Conservation (phyloP, 441 rosid species). For the Pelargonium fulgidum region DNA sequence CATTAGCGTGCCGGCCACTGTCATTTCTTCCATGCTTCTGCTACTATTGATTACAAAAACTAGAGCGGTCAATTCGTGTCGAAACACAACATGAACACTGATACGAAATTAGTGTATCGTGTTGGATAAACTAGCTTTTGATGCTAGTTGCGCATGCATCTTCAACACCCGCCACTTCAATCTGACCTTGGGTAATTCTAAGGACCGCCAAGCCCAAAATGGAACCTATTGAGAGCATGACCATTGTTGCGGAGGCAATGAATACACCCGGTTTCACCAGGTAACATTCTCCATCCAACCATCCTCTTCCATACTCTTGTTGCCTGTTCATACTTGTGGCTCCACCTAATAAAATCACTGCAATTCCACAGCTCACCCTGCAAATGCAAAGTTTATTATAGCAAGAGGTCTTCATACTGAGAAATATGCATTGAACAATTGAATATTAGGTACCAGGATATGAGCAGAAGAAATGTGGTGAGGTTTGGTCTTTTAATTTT, state of each 20-base stretch:
- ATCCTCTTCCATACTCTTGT: constrained; percentile 61
- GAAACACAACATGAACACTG: too few species aligned
- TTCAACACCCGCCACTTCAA: background rate
- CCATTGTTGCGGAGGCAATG: constrained; percentile 41
- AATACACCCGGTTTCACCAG: constrained; percentile 55
- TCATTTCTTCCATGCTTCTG: too few species aligned
- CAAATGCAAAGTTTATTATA: background rate
- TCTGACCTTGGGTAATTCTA: background rate
- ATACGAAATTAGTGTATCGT: too few species aligned
- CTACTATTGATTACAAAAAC: too few species aligned
- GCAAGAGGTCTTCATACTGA: background rate
- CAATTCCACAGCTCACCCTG: constrained; percentile 66
- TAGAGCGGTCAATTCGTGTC: too few species aligned
- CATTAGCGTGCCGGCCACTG: too few species aligned
- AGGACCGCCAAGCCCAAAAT: constrained; percentile 33
- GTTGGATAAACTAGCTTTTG: background rate
- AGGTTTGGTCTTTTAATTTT: constrained; percentile 22
- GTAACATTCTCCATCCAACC: constrained; percentile 67
- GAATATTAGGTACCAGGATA: constrained; percentile 53
- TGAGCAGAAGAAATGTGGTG: constrained; percentile 30
- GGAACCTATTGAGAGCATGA: constrained; percentile 30
- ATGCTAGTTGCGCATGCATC: background rate
- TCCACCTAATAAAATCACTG: constrained; percentile 35
- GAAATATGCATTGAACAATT: too few species aligned
- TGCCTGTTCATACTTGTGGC: constrained; percentile 62